Conservation (phyloP, 768 basidiomycete genomes). For the Myochromella boudieri region DNA sequence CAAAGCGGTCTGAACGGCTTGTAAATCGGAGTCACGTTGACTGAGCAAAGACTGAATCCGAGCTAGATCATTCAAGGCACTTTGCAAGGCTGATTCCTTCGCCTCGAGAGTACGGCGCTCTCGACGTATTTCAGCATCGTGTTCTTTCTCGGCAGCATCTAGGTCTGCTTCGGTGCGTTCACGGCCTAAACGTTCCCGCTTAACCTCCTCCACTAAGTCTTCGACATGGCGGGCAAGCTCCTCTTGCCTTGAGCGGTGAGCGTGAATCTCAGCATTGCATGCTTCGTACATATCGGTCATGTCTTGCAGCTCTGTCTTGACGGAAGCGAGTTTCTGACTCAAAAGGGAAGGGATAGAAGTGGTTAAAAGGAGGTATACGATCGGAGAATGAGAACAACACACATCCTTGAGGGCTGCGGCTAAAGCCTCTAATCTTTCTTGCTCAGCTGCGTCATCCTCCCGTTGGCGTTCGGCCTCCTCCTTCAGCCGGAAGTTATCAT, state of each 20-base stretch:
- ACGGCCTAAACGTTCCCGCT: conserved; percentile 56
- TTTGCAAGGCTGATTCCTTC: conserved; percentile 68
- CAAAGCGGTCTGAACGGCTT: conserved; percentile 70
- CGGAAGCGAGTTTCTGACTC: conserved; percentile 61
- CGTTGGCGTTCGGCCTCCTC: conserved; percentile 68
- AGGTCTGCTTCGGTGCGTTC: conserved; percentile 56
- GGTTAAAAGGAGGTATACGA: not conserved
- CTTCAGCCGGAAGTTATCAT: conserved; percentile 75
- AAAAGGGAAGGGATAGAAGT: no score
- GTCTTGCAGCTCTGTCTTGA: conserved; percentile 69
- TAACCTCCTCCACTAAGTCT: conserved; percentile 63
- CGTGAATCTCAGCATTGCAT: conserved; percentile 60
- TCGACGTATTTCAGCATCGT: conserved; percentile 58
- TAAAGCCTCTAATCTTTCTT: conserved; percentile 66
- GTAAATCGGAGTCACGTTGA: conserved; percentile 76
- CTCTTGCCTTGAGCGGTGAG: conserved; percentile 71
- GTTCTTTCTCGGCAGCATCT: conserved; percentile 56
- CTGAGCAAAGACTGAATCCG: conserved; percentile 61
- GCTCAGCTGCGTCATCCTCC: conserved; percentile 74
- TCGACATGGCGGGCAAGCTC: conserved; percentile 75
- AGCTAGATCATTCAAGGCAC: conserved; percentile 60
- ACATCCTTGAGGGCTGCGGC: conserved; percentile 82
- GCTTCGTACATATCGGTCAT: conserved; percentile 65
- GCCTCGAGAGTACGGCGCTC: conserved; percentile 67
- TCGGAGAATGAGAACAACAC: conserved; percentile 17